phyloP scores from a whole-genome alignment of 441 rosid genomes.

The Erodium texanum region DNA sequence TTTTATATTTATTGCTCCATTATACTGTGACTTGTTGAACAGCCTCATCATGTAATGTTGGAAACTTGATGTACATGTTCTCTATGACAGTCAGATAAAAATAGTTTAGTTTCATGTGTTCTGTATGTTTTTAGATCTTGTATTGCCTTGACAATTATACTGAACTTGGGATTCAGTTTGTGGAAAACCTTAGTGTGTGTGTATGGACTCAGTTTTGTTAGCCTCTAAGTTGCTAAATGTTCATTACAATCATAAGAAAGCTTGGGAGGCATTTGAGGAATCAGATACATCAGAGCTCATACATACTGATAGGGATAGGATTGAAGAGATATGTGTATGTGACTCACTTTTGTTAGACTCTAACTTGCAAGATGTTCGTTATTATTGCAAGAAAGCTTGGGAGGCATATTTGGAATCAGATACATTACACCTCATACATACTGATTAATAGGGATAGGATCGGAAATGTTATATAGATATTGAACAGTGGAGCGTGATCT shows the following conservation, averaged over 20 bases:
- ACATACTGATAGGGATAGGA: not conserved
- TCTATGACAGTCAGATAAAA: not conserved
- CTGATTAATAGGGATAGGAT: no score
- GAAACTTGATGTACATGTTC: no score
- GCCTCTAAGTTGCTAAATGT: not conserved
- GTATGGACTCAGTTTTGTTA: not conserved
- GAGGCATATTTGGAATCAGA: no score
- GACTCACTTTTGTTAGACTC: no score
- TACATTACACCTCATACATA: no score
- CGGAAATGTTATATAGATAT: no score
- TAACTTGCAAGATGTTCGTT: no score
- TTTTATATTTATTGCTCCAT: no score
- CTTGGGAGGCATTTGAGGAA: not conserved
- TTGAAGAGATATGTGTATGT: not conserved
- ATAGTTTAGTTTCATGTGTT: not conserved
- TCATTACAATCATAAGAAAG: not conserved
- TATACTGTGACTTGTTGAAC: no score
- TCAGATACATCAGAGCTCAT: not conserved
- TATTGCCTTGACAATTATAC: not conserved
- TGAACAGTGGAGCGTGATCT: not conserved
- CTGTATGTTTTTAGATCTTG: not conserved
- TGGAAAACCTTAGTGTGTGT: not conserved
- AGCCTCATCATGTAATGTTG: no score
- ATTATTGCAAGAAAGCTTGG: not conserved
- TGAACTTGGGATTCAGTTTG: not conserved